Conservation (phyloP, 106 monocot genomes). For the Gastrodia elata region DNA sequence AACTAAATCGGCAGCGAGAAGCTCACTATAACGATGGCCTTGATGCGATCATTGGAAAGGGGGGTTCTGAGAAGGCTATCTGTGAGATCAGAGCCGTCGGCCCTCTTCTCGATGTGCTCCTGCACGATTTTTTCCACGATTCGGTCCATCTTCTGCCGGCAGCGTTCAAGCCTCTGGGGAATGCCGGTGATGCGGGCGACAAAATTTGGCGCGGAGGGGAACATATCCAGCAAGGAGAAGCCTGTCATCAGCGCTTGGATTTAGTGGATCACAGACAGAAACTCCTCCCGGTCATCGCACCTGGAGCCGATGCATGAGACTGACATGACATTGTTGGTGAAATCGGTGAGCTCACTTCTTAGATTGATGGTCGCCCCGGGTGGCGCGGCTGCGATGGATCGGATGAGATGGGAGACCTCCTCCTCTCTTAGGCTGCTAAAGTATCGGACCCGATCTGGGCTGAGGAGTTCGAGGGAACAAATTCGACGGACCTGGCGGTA, state of each 20-base stretch:
- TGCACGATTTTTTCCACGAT: conserved; percentile 8
- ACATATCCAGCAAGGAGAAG: conserved; percentile 16
- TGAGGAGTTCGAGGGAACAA: neutral
- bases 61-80: conserved; percentile 19
- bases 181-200: neutral
- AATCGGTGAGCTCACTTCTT: neutral
- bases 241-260: neutral
- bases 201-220: conserved; percentile 14
- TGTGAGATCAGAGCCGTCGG: conserved; percentile 4
- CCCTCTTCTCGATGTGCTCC: neutral
- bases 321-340: conserved; percentile 1
- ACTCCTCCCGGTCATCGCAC: conserved; percentile 2
- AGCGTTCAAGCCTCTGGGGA: neutral
- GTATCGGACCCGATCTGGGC: neutral
- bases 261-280: neutral
- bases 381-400: neutral
- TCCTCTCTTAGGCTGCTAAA: neutral
- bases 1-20: neutral
- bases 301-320: conserved; percentile 8
- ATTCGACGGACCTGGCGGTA: no score
- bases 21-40: conserved; percentile 15
- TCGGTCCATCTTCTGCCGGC: neutral
- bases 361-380: conserved; percentile 1
- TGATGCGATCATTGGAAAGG: conserved; percentile 17
- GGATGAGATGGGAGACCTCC: neutral